Conservation (phyloP, 805 yeast species). For the Metschnikowia continentalis region DNA sequence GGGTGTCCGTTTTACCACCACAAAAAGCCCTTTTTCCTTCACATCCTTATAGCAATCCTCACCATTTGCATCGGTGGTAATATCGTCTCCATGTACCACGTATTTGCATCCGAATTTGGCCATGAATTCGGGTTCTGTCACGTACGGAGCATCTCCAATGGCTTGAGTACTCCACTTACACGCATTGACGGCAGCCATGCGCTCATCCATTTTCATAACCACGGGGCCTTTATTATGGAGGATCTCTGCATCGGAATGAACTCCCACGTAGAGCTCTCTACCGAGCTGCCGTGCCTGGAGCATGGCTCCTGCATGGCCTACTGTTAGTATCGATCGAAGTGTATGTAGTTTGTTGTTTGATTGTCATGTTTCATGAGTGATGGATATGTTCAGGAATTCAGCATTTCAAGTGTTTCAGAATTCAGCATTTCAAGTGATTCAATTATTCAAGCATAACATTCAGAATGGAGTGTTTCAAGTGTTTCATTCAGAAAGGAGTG, state of each 20-base stretch:
- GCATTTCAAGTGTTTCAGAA: too few species aligned
- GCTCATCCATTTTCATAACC: constrained; percentile 80
- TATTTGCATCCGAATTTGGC: constrained; percentile 70
- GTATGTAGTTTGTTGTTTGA: too few species aligned
- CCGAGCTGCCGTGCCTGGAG: constrained; percentile 87
- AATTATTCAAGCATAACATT: too few species aligned
- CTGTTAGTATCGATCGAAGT: constrained; percentile 17
- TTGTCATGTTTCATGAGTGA: too few species aligned
- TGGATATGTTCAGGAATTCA: too few species aligned
- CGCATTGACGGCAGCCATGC: constrained; percentile 80
- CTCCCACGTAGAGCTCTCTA: constrained; percentile 72
- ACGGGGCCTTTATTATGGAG: constrained; percentile 83
- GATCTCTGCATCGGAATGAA: constrained; percentile 90
- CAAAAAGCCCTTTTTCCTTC: constrained; percentile 79
- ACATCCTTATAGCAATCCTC: constrained; percentile 85
- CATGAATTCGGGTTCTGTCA: constrained; percentile 80
- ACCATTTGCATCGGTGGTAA: constrained; percentile 94
- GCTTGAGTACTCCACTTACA: constrained; percentile 83
- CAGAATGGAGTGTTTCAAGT: too few species aligned
- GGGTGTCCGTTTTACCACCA: constrained; percentile 90
- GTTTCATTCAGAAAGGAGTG: too few species aligned
- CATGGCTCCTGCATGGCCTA: constrained; percentile 89
- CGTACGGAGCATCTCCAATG: constrained; percentile 84
- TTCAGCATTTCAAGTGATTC: too few species aligned
- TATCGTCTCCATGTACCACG: constrained; percentile 98